These are phyloP conservation scores for Nothophytophthora sp. DNA, from an alignment of 352 stramenopile genomes.

Conservation along the genomic window DNA sequence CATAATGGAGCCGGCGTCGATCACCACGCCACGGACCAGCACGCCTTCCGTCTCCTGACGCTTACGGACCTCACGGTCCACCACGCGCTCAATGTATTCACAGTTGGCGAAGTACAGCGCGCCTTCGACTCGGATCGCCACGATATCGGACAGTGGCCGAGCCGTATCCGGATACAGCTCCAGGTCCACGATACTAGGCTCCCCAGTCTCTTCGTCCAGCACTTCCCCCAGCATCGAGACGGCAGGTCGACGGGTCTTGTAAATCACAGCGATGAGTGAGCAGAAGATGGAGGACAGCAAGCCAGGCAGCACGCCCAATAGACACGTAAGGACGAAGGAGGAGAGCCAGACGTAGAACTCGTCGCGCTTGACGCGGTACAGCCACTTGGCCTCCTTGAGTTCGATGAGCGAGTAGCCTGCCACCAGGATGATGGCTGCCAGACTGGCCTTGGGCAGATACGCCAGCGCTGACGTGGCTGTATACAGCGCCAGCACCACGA, in stretches of 20 bases:
- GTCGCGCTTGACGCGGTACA: conserved; percentile 59
- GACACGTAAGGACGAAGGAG: conserved; percentile 50
- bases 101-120: conserved; percentile 77
- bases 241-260: conserved; percentile 53
- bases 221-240: conserved; percentile 48
- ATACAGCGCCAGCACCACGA: conserved; percentile 91
- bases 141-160: conserved; percentile 36
- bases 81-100: conserved; percentile 59
- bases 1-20: conserved; percentile 80
- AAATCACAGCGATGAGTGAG: conserved; percentile 68
- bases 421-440: conserved; percentile 91
- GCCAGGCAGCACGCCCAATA: conserved; percentile 46
- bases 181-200: conserved; percentile 44
- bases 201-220: conserved; percentile 35
- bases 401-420: conserved; percentile 88
- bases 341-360: conserved; percentile 71
- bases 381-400: conserved; percentile 83
- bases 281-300: conserved; percentile 54
- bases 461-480: conserved; percentile 89
- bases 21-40: conserved; percentile 55
- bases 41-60: conserved; percentile 33
- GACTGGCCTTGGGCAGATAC: conserved; percentile 85
- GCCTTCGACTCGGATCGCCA: conserved; percentile 64
- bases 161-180: conserved; percentile 19
- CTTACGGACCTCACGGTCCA: conserved; percentile 43